Base-by-base conservation (phyloP, 2,329 filamentous ascomycete species). In the Golovinomyces cichoracearum region DNA sequence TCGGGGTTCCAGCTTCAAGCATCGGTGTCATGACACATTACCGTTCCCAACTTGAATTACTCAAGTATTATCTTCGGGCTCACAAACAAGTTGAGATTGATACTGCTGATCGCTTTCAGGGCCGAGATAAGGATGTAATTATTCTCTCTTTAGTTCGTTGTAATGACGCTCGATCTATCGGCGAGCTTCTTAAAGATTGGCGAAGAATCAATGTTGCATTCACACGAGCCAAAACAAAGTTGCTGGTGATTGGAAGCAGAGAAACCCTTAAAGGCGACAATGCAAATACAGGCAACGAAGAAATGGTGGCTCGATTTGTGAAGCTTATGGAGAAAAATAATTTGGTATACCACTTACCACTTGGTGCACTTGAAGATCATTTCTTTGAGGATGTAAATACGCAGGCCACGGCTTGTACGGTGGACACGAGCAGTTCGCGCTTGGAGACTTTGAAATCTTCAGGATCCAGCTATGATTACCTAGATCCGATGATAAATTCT, bases 11-110 rank as follows among this genome's bases (percentile, higher is more conserved):
- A 0, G 71, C 80, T 0, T 66, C 67, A 0, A 80, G 88, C 48
- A 85, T 98, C 50, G 90, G 90, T 44, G 80, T 98, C 55, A 94
- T 98, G 66, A 94, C 90, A 15, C 85, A 94, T 63, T 98, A 98
- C 63, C 82, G 90, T 50, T 86, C 82, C 5, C 90, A 98, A 62
- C 74, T 98, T 1, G 78, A 83, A 0, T 68, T 93, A 2, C 70
- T 98, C 1, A 82, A 83, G 54, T 75, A 86, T 52, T 70, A 70
- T 10, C 72, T 93, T 29, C 73, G 74, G 27, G 63, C 69, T 55
- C 65, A 68, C 0, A 64, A 68, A 0, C 72, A 73, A 1, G 76
- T 98, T 1, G 90, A 98, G 63, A 85, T 95, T 72, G 85, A 98
- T 63, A 95, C 90, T 0, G 86, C 90, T 2, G 90, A 98, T 64